phyloP scores from a whole-genome alignment of 2,329 filamentous ascomycete genomes.

The Pyrenophora seminiperda region DNA sequence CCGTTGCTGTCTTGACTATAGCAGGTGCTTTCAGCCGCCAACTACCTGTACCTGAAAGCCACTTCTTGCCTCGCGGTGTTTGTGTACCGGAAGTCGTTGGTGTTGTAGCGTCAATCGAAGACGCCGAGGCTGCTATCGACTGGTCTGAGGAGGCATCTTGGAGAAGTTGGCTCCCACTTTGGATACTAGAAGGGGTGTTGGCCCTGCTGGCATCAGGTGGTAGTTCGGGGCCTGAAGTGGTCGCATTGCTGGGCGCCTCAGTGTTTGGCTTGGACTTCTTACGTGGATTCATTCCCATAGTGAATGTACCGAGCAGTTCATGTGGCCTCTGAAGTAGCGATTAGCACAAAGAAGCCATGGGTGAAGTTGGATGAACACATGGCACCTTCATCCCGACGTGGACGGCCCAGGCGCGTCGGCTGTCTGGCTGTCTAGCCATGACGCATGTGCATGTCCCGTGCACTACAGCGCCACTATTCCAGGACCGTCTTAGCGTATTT shows the following conservation, averaged over 20 bases:
- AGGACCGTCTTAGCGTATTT: conserved; percentile 11
- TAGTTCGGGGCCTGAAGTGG: conserved; percentile 12
- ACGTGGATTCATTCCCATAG: conserved; percentile 45
- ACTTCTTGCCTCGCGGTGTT: conserved; percentile 44
- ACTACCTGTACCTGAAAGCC: conserved; percentile 52
- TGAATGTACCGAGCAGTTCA: conserved; percentile 19
- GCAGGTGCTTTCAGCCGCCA: conserved; percentile 55
- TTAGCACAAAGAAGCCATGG: conserved; percentile 17
- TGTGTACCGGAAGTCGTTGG: conserved; percentile 24
- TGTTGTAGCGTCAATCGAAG: conserved; percentile 19
- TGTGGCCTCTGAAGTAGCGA: conserved; percentile 24
- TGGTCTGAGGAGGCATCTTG: conserved; percentile 22
- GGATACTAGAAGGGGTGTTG: conserved; percentile 13
- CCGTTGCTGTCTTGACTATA: conserved; percentile 52
- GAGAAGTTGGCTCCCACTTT: conserved; percentile 21
- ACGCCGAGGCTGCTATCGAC: conserved; percentile 19
- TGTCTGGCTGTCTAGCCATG: conserved; percentile 20
- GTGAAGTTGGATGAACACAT: conserved; percentile 6
- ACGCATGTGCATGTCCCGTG: conserved; percentile 26
- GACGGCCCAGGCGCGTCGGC: conserved; percentile 15
- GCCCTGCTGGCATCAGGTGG: conserved; percentile 19
- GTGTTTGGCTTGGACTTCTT: conserved; percentile 51
- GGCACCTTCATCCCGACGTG: conserved; percentile 29
- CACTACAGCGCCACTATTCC: no score
- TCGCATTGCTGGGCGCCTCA: conserved; percentile 30